Base-by-base conservation (phyloP, 306 rosid species). In the Arachis stenosperma region DNA sequence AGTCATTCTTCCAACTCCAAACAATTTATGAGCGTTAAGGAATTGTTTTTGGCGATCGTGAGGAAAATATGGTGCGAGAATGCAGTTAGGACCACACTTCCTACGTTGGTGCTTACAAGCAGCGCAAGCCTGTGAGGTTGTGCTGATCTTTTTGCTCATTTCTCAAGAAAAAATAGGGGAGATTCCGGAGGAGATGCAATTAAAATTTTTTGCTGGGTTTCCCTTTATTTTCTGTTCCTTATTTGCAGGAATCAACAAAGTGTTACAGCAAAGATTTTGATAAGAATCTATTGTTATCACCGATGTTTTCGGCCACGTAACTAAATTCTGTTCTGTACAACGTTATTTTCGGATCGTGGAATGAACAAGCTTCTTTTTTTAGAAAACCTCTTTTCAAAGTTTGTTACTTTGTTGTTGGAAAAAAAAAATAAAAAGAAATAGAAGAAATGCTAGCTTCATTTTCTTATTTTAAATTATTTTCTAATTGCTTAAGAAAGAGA, bases 11-110 rank as follows among this genome's bases (percentile, higher is more conserved):
- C 92, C 86, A 2, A 93, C 97, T 0, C 98, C 98, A 4, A 93
- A 93, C 14, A 93, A 73, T 60, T 83, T 86, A 55, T 86, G 98
- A 0, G 96, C 97, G 22, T 88, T 86, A 0, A 81, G 72, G 56
- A 93, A 93, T 50, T 91, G 96, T 0, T 73, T 76, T 9, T 81
- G 90, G 30, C 84, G 85, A 66, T 88, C 81, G 81, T 79, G 94
- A 62, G 98, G 94, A 39, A 93, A 93, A 55, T 79, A 93, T 4
- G 98, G 96, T 33, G 98, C 94, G 3, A 93, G 87, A 51, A 86
- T 73, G 75, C 98, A 93, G 56, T 84, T 79, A 0, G 96, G 75
- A 0, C 90, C 87, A 54, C 98, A 93, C 79, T 86, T 93, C 17
- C 87, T 79, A 12, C 97, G 94, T 51, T 88, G 97, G 81, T 84